Conservation (phyloP, 1,139 yeast species). For the Kodamaea arcana region DNA sequence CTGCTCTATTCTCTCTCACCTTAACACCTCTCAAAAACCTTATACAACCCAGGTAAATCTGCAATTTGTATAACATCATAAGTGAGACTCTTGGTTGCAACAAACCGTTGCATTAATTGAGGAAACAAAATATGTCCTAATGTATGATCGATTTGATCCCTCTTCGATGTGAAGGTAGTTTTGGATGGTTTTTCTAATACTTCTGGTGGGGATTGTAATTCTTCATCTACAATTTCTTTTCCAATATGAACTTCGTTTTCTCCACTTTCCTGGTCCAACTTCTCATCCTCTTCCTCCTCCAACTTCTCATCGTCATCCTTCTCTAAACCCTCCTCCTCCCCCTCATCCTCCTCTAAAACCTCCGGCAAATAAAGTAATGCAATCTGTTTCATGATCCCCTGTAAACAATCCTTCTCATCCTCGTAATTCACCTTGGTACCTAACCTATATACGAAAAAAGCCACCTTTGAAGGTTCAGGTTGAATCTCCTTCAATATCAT, state of each 20-base stretch:
- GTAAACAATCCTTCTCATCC: constrained; percentile 64
- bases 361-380: constrained; percentile 77
- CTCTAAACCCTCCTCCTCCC: constrained; percentile 8
- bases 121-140: constrained; percentile 69
- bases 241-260: background rate
- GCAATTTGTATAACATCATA: constrained; percentile 78
- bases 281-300: constrained; percentile 6
- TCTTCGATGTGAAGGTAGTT: constrained; percentile 9
- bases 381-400: constrained; percentile 60
- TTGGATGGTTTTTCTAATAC: background rate
- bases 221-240: background rate
- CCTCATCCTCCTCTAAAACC: constrained; percentile 16
- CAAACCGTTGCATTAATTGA: constrained; percentile 53
- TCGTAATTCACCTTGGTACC: constrained; percentile 59
- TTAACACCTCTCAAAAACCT: constrained; percentile 83
- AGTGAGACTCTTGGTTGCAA: constrained; percentile 56
- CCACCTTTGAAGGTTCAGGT: constrained; percentile 64
- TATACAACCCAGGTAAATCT: constrained; percentile 84
- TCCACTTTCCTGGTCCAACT: background rate
- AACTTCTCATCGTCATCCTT: constrained; percentile 9
- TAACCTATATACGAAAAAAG: constrained; percentile 61
- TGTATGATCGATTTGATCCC: constrained; percentile 21
- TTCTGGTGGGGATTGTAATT: background rate
- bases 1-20: too few species aligned
- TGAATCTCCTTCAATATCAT: constrained; percentile 57